These are phyloP conservation scores for Tulasnella sp. DNA, from an alignment of 768 basidiomycete genomes.

Conservation along the genomic window DNA sequence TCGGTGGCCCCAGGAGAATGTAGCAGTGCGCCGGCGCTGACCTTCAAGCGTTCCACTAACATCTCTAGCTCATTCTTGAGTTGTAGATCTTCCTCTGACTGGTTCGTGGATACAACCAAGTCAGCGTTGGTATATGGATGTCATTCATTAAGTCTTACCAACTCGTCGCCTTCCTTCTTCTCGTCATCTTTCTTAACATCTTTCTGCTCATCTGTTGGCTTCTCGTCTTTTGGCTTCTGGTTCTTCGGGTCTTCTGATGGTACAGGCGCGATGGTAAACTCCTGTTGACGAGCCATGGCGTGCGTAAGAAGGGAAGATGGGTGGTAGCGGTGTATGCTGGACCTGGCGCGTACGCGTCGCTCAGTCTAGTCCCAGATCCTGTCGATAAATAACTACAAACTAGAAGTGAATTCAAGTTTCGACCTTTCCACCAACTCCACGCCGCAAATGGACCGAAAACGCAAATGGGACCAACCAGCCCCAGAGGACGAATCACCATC, in stretches of 20 bases:
- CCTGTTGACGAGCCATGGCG: conserved; percentile 16
- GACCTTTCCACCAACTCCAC: neutral
- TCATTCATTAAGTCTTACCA: conserved; percentile 43
- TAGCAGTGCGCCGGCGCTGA: conserved; percentile 33
- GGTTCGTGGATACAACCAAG: neutral
- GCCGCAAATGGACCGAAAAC: conserved; percentile 32
- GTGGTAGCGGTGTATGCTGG: conserved; percentile 6
- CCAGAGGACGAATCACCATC: conserved; percentile 33
- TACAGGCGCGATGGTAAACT: conserved; percentile 32
- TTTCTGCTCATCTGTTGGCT: conserved; percentile 34
- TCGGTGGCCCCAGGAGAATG: neutral
- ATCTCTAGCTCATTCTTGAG: conserved; percentile 92
- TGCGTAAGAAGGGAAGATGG: neutral
- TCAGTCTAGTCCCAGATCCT: neutral
- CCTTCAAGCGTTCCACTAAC: conserved; percentile 88
- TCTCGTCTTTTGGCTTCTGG: conserved; percentile 41
- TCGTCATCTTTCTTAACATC: conserved; percentile 44
- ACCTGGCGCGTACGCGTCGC: conserved; percentile 3
- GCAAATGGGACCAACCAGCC: conserved; percentile 66
- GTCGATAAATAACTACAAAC: neutral
- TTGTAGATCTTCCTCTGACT: conserved; percentile 94
- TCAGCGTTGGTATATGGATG: neutral
- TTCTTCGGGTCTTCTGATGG: conserved; percentile 64
- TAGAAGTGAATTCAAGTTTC: neutral
- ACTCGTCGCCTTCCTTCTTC: conserved; percentile 52